A percentile compares a stretch with the other conserved stretches of the same genome.
phyloP scores from a whole-genome alignment of 805 yeast genomes.

The Teunomyces gatunensis region DNA sequence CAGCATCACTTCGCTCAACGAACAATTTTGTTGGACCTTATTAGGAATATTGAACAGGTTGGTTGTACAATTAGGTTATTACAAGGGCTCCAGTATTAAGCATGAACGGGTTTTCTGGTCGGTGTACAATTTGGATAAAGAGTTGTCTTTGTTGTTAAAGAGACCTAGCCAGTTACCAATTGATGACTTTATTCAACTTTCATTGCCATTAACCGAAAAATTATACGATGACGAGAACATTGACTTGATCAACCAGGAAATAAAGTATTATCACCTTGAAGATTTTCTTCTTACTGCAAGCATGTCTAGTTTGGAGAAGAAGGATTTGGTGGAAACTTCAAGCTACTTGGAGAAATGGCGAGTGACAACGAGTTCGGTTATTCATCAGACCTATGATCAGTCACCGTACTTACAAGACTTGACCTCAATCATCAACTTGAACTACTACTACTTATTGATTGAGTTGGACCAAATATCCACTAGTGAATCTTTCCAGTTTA shows the following conservation, averaged over 20 bases:
- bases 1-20: conserved; percentile 27
- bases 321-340: conserved; percentile 20
- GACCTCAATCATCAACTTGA: conserved; percentile 33
- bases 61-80: conserved; percentile 20
- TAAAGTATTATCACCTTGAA: conserved; percentile 23
- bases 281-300: conserved; percentile 20
- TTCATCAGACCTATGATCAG: conserved; percentile 26
- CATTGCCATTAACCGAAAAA: conserved; percentile 13
- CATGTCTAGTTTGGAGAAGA: neutral
- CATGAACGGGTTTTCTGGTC: conserved; percentile 34
- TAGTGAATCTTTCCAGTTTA: conserved; percentile 39
- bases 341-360: conserved; percentile 39
- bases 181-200: conserved; percentile 16
- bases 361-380: conserved; percentile 22
- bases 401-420: conserved; percentile 30
- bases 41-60: conserved; percentile 34
- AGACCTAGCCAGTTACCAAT: conserved; percentile 37
- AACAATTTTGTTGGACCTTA: conserved; percentile 31
- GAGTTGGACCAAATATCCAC: conserved; percentile 41
- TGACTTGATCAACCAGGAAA: conserved; percentile 22
- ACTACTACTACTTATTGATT: conserved; percentile 37
- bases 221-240: conserved; percentile 22
- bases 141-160: conserved; percentile 30
- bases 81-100: conserved; percentile 7
- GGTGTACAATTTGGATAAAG: conserved; percentile 37